phyloP scores from a whole-genome alignment of 1,139 yeast genomes.

The Arxiozyma bovina region DNA sequence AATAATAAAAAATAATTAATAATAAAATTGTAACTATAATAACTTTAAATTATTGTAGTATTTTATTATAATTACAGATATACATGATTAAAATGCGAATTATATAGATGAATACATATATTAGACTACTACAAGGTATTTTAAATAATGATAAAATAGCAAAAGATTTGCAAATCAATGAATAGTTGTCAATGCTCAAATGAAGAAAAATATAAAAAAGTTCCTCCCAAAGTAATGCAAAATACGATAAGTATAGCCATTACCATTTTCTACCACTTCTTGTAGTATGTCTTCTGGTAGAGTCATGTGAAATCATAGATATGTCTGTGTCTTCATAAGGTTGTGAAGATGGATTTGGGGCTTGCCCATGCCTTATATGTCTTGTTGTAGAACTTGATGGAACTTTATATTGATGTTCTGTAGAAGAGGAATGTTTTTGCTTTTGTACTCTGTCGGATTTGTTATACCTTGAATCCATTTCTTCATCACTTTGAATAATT shows the following conservation, averaged over 20 bases:
- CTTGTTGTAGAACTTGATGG: conserved; percentile 26
- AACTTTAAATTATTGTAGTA: not conserved
- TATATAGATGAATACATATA: not conserved
- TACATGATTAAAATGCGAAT: not conserved
- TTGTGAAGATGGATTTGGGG: not conserved
- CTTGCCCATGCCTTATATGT: conserved; percentile 16
- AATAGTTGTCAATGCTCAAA: too few relatives aligned
- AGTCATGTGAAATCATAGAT: conserved; percentile 30
- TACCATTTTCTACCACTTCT: conserved; percentile 29
- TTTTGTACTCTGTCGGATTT: not conserved
- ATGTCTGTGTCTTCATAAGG: conserved; percentile 29
- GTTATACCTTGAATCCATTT: conserved; percentile 2
- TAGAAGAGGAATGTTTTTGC: not conserved
- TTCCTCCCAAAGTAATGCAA: not conserved
- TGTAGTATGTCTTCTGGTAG: conserved; percentile 25
- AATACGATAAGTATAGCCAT: not conserved
- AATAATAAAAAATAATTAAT: not conserved
- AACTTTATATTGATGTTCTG: conserved; percentile 20
- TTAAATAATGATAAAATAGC: not conserved
- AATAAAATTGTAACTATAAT: not conserved
- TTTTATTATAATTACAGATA: too few relatives aligned
- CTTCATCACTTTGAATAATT: conserved; percentile 19
- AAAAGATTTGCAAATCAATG: not conserved
- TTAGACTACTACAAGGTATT: not conserved
- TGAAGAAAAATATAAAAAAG: not conserved